Percentiles rank a stretch among this genome's conserved stretches.
Evolutionary conservation across 345 rosid genomes (phyloP).

Genomic region (Acer campestre): DNA sequence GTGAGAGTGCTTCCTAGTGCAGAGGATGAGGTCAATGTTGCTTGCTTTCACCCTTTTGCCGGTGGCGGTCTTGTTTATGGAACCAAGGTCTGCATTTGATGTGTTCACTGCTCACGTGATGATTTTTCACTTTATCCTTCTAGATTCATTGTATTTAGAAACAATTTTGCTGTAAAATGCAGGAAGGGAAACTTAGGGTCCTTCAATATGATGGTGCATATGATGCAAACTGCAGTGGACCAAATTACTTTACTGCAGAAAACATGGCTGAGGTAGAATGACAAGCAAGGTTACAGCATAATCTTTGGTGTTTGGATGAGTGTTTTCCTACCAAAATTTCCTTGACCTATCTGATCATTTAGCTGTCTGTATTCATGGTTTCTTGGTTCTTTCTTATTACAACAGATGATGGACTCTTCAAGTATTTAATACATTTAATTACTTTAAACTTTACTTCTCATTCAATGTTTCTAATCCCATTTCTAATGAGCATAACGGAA

Average conservation of each 20-base stretch:
- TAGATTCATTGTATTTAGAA: not conserved
- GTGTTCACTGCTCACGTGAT: slow-evolving; percentile 22
- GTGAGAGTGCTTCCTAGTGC: slow-evolving; percentile 92
- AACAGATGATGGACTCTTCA: not conserved
- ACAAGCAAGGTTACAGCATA: slow-evolving; percentile 29
- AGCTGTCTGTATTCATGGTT: not conserved
- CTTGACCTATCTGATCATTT: not conserved
- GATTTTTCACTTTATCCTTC: not conserved
- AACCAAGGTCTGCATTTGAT: slow-evolving; percentile 62
- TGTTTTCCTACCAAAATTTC: not conserved
- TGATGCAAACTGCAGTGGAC: slow-evolving; percentile 42
- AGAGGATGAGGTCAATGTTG: slow-evolving; percentile 98
- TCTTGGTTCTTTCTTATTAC: not conserved
- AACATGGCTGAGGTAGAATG: slow-evolving; percentile 62
- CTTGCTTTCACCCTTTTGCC: slow-evolving; percentile 91
- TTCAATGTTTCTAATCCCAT: not conserved
- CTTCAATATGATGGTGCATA: slow-evolving; percentile 63
- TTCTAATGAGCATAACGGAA: not conserved
- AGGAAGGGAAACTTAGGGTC: slow-evolving; percentile 94
- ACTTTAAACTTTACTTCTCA: not conserved
- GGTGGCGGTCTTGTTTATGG: slow-evolving; percentile 92
- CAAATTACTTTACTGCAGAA: slow-evolving; percentile 49
- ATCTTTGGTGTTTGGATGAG: not conserved
- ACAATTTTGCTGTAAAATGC: slow-evolving; percentile 27
- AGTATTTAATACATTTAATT: not conserved